phyloP scores from a whole-genome alignment of 169 alveolate species.

The Theileria equi region DNA sequence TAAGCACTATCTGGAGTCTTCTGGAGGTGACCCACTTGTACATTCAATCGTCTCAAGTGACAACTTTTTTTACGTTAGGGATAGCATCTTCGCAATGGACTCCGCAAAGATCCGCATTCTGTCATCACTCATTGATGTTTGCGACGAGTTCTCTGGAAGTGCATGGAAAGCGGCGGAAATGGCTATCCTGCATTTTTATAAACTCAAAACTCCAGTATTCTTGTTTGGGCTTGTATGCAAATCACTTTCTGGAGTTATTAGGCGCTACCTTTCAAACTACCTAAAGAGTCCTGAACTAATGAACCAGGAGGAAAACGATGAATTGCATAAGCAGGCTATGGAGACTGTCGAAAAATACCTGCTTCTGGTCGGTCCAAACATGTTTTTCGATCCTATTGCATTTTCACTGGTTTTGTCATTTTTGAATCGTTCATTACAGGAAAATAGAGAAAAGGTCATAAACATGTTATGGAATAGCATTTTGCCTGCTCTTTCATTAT shows the following conservation, averaged over 20 bases:
- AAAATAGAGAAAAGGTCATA: conserved; percentile 4
- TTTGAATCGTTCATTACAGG: neutral
- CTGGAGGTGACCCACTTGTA: too few species aligned
- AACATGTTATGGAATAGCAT: conserved; percentile 20
- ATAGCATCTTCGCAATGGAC: conserved; percentile 35
- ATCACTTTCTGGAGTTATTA: too few species aligned
- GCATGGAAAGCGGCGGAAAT: neutral
- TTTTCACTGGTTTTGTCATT: neutral
- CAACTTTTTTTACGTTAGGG: conserved; percentile 19
- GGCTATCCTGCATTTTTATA: neutral
- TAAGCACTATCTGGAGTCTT: too few species aligned
- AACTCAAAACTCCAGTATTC: neutral
- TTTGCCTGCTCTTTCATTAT: conserved; percentile 16
- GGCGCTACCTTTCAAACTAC: too few species aligned
- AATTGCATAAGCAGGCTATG: neutral
- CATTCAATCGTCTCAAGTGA: too few species aligned
- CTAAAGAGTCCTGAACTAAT: neutral
- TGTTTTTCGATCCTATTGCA: conserved; percentile 14
- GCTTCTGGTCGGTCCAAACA: conserved; percentile 10
- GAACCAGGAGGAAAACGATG: neutral
- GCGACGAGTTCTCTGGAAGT: conserved; percentile 1
- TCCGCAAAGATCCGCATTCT: conserved; percentile 24
- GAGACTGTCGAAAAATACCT: neutral
- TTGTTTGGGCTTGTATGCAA: too few species aligned
- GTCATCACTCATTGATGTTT: neutral